A percentile compares a stretch with the other conserved stretches of the same genome.
These are phyloP conservation scores for Populus alba DNA, from an alignment of 345 rosid genomes.

Conservation along the genomic window DNA sequence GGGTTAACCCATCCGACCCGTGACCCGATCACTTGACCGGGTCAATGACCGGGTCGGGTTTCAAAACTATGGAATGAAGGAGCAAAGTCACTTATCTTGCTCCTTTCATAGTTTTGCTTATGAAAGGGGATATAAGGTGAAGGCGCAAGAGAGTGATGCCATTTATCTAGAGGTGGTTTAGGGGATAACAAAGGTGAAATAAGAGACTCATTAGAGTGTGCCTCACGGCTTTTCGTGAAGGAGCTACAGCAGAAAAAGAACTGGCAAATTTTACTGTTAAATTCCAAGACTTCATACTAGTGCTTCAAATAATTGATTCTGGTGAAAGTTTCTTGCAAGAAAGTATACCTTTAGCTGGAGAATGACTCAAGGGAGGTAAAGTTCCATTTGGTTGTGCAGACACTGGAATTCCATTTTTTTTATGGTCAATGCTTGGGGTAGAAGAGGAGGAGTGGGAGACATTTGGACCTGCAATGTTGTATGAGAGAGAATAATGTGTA, in stretches of 20 bases:
- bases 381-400: conserved; percentile 50
- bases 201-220: conserved; percentile 22
- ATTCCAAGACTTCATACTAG: background rate
- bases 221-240: conserved; percentile 26
- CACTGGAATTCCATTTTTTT: conserved; percentile 46
- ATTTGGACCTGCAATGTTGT: conserved; percentile 40
- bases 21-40: too few relatives aligned
- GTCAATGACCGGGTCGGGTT: too few relatives aligned
- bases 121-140: conserved; percentile 45
- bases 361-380: conserved; percentile 33
- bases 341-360: conserved; percentile 46
- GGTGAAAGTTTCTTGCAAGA: background rate
- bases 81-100: conserved; percentile 35
- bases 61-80: conserved; percentile 17
- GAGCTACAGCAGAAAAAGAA: conserved; percentile 39
- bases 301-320: background rate
- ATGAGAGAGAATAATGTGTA: conserved; percentile 7
- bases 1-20: too few relatives aligned
- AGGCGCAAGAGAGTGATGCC: conserved; percentile 30
- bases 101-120: conserved; percentile 39
- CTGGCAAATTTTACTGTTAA: conserved; percentile 13
- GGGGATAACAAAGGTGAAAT: conserved; percentile 33
- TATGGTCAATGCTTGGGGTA: conserved; percentile 34
- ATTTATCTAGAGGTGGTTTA: conserved; percentile 23
- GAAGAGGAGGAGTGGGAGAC: conserved; percentile 47